Percentiles rank a stretch among this genome's conserved stretches.
phyloP scores from a whole-genome alignment of 257 asterid genomes.

The Capsicum chinense region DNA sequence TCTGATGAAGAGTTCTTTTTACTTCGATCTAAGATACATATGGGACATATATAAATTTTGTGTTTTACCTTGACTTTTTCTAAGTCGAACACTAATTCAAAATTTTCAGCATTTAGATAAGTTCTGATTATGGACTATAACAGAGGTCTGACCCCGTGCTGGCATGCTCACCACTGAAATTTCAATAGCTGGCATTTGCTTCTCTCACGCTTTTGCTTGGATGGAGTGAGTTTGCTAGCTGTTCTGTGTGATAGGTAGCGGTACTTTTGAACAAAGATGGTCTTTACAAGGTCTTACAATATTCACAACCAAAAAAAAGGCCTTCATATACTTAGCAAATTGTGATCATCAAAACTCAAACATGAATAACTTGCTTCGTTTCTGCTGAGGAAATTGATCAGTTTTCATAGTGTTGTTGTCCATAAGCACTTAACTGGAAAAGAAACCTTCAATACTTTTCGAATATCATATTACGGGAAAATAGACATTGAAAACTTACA shows the following conservation, averaged over 20 bases:
- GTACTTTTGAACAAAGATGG: neutral
- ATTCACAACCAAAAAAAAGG: neutral
- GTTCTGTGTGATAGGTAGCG: neutral
- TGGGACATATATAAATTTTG: neutral
- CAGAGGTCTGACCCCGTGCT: neutral
- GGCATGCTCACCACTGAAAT: neutral
- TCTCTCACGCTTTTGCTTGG: neutral
- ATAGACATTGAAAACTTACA: neutral
- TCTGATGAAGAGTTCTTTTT: neutral
- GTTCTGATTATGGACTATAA: slow-evolving; percentile 5
- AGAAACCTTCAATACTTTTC: neutral
- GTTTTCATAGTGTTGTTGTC: neutral
- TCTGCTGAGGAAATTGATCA: neutral
- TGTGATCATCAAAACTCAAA: neutral
- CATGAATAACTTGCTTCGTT: neutral
- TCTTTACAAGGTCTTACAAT: neutral
- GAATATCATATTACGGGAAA: neutral
- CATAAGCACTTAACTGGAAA: neutral
- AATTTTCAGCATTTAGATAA: neutral
- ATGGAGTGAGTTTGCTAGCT: neutral
- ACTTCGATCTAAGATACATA: neutral
- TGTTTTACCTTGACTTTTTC: neutral
- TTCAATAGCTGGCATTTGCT: neutral
- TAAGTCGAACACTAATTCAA: neutral
- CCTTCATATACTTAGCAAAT: too few relatives aligned